Conservation (phyloP, 2,329 filamentous ascomycete species). For the Sarocladiaceae sp. region DNA sequence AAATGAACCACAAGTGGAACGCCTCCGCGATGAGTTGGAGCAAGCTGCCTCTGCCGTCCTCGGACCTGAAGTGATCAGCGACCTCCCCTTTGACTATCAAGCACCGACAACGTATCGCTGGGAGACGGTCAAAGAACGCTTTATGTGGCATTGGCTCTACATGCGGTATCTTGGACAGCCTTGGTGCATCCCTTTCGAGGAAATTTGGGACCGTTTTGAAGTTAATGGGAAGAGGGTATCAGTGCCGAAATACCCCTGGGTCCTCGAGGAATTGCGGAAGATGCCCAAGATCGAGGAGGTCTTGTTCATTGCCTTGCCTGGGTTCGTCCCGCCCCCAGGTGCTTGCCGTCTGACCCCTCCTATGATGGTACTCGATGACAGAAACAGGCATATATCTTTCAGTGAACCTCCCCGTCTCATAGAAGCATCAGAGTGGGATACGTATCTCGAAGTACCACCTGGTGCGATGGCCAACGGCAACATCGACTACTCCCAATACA, state of each 20-base stretch:
- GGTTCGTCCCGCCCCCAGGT: neutral
- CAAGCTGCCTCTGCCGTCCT: neutral
- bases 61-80: neutral
- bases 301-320: neutral
- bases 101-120: neutral
- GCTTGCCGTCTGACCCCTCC: neutral
- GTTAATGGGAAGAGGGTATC: too few relatives aligned
- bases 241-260: neutral
- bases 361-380: neutral
- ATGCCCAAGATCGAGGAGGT: neutral
- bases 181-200: neutral
- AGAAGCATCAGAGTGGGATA: too few relatives aligned
- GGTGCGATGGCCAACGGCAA: too few relatives aligned
- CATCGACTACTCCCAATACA: too few relatives aligned
- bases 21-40: neutral
- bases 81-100: neutral
- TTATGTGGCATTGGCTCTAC: neutral
- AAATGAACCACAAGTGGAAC: neutral
- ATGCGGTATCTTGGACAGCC: neutral
- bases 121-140: neutral
- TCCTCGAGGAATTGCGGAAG: neutral
- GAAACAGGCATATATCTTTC: neutral
- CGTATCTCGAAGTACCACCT: too few relatives aligned
- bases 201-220: neutral
- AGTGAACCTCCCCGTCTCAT: neutral